These are phyloP conservation scores for Gaultheria prostrata DNA, from an alignment of 148 eudicot genomes.

Conservation along the genomic window DNA sequence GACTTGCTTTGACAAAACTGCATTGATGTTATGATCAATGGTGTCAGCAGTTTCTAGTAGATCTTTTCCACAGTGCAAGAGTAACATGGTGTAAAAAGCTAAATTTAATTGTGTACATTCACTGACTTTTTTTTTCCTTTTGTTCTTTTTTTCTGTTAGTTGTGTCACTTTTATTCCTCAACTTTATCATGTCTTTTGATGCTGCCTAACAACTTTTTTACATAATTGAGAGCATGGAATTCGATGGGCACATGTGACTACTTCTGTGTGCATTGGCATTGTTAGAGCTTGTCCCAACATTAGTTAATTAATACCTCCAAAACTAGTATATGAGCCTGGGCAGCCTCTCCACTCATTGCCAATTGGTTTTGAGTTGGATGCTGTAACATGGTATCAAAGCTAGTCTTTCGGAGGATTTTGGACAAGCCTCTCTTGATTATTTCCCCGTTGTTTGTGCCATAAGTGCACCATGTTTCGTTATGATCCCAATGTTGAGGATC, in stretches of 20 bases:
- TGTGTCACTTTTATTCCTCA: neutral
- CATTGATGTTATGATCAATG: neutral
- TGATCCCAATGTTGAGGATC: too few relatives aligned
- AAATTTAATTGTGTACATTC: neutral
- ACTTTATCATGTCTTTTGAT: neutral
- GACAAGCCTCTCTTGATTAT: too few relatives aligned
- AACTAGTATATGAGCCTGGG: too few relatives aligned
- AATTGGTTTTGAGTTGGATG: too few relatives aligned
- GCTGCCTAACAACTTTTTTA: neutral
- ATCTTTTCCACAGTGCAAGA: neutral
- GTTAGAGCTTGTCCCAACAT: too few relatives aligned
- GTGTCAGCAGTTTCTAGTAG: neutral
- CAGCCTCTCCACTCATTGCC: too few relatives aligned
- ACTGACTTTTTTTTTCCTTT: neutral
- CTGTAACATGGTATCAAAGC: too few relatives aligned
- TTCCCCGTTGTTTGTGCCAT: too few relatives aligned
- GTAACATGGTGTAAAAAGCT: neutral
- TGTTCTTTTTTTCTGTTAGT: neutral
- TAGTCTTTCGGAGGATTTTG: too few relatives aligned
- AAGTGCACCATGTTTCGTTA: too few relatives aligned
- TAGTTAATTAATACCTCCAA: too few relatives aligned
- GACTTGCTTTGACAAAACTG: neutral
- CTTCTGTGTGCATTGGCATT: neutral
- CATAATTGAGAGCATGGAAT: neutral
- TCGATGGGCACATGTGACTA: neutral